Evolutionary conservation across 768 basidiomycete species (phyloP).

Genomic region (Boletus subparvulus): DNA sequence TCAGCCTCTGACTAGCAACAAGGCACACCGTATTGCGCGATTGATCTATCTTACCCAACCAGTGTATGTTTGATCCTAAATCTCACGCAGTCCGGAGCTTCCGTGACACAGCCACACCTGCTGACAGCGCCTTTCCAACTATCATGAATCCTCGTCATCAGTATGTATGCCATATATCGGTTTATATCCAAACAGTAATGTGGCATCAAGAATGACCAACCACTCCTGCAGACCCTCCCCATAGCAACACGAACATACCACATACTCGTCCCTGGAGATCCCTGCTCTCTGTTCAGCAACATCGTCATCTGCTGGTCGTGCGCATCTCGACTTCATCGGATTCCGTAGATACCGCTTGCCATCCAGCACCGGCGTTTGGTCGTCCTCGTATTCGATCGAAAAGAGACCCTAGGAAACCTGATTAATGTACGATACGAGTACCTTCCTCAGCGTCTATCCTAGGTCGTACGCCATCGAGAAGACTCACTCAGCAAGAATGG

Average conservation of each 20-base stretch:
- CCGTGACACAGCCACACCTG: too few species aligned
- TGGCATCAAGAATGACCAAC: not conserved
- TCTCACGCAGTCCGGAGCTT: slow-evolving; percentile 9
- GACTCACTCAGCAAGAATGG: slow-evolving; percentile 38
- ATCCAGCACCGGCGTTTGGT: slow-evolving; percentile 57
- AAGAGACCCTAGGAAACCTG: slow-evolving; percentile 44
- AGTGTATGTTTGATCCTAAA: not conserved
- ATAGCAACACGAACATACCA: too few species aligned
- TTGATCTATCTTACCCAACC: too few species aligned
- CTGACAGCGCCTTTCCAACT: not conserved
- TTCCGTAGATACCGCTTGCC: slow-evolving; percentile 76
- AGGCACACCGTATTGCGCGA: not conserved
- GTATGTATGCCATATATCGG: not conserved
- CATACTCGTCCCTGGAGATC: not conserved
- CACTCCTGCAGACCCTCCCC: not conserved
- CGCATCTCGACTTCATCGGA: slow-evolving; percentile 63
- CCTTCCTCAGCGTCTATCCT: slow-evolving; percentile 1
- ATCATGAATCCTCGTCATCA: too few species aligned
- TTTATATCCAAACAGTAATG: not conserved
- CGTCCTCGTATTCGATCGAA: slow-evolving; percentile 52
- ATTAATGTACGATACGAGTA: not conserved
- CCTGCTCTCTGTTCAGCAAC: not conserved
- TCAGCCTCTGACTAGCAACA: not conserved
- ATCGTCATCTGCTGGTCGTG: slow-evolving; percentile 10
- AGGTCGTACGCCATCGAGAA: not conserved